A percentile compares a stretch with the other conserved stretches of the same genome.
Evolutionary conservation across 306 rosid genomes (phyloP).

Genomic region (Inga leiocalycina): DNA sequence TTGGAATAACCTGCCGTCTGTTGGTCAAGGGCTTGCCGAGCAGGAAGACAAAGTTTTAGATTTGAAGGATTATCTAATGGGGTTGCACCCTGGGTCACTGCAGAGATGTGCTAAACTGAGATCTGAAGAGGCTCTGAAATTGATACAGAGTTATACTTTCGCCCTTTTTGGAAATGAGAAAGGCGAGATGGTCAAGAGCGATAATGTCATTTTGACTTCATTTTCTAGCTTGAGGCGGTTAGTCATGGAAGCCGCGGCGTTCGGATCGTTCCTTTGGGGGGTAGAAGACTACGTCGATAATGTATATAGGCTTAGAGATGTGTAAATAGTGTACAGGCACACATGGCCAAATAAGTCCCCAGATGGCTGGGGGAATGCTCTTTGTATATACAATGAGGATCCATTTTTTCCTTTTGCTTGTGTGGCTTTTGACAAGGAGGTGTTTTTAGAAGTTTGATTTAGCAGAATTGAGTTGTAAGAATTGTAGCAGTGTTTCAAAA

Average conservation of each 20-base stretch:
- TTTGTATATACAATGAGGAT: conserved; percentile 49
- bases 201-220: conserved; percentile 69
- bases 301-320: conserved; percentile 65
- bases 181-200: conserved; percentile 40
- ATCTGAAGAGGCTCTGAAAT: conserved; percentile 59
- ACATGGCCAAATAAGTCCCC: neutral
- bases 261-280: conserved; percentile 87
- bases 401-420: conserved; percentile 8
- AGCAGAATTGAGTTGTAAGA: neutral
- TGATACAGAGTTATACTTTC: conserved; percentile 57
- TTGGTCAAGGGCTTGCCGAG: conserved; percentile 31
- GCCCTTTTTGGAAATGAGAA: conserved; percentile 62
- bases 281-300: conserved; percentile 64
- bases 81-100: conserved; percentile 53
- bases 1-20: conserved; percentile 30
- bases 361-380: conserved; percentile 9
- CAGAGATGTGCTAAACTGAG: conserved; percentile 69
- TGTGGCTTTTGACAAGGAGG: neutral
- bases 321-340: conserved; percentile 30
- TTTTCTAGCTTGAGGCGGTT: conserved; percentile 79
- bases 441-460: neutral
- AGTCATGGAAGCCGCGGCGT: conserved; percentile 80
- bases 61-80: conserved; percentile 52
- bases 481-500: neutral
- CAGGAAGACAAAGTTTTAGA: conserved; percentile 42